Evolutionary conservation across 768 basidiomycete genomes (phyloP), one percentile per base, ranked within the genome.

Genomic region (Coprinopsis strossmayeri): DNA sequence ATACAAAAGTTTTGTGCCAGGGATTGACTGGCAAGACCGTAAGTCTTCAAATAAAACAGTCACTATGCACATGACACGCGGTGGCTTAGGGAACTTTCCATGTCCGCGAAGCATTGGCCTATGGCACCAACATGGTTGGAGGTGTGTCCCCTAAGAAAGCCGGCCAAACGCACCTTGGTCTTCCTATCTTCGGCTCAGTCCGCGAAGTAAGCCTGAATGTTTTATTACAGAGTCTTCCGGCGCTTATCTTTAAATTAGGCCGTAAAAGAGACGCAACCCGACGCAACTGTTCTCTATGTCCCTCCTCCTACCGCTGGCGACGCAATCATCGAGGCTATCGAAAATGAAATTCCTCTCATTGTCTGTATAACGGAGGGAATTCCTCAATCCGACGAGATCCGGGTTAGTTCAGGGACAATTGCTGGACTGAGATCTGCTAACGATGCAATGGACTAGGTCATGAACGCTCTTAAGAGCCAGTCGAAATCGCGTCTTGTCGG

Each of bases 311-410:
- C 77, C 43, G 95, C 95, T 17, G 96, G 91, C 24, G 94, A 95
- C 55, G 96, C 96, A 34, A 97, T 99, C 65, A 84, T 99, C 48
- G 96, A 99, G 67, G 96, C 96, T 28, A 97, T 99, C 59, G 96
- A 98, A 67, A 91, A 90, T 58, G 96, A 99, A 68, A 94, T 99
- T 73, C 83, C 86, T 15, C 71, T 99, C 51, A 99, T 99, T 72
- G 96, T 99, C 40, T 94, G 93, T 64, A 89, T 99, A 58, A 99
- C 96, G 11, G 96, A 99, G 68, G 96, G 96, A 34, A 99, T 99
- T 58, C 96, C 96, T 13, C 96, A 99, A 64, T 76, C 84, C 7
- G 96, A 99, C 64, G 95, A 99, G 73, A 92, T 99, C 64, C 81
- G 78, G 65, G 91, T 90, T 38, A 43, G 78, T 69, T 23, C 15